Evolutionary conservation across 2,329 filamentous ascomycete species (phyloP).

Genomic region (Xylaria sp.): DNA sequence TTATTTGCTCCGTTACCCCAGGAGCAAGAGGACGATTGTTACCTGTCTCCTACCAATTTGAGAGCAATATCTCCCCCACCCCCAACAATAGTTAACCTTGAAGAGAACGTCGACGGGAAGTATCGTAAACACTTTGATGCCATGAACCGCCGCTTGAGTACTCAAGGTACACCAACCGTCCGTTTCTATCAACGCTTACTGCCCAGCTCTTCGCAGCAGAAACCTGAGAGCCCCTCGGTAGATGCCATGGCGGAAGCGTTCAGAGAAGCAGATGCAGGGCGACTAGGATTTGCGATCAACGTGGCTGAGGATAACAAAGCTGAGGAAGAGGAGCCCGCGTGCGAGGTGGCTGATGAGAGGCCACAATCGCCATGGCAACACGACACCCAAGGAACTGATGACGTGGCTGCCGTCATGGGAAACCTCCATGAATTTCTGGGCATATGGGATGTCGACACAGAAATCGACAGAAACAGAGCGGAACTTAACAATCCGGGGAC

Average conservation of each 20-base stretch:
- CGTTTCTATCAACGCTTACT: conserved; percentile 44
- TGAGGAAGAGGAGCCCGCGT: conserved; percentile 16
- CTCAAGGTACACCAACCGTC: neutral
- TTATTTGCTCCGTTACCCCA: conserved; percentile 43
- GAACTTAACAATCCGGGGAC: conserved; percentile 6
- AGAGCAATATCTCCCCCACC: conserved; percentile 53
- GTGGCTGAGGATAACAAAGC: conserved; percentile 11
- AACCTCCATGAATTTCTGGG: conserved; percentile 54
- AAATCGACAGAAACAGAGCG: conserved; percentile 40
- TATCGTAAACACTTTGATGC: conserved; percentile 57
- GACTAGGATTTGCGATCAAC: neutral
- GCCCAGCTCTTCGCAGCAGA: conserved; percentile 51
- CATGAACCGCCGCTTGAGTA: conserved; percentile 45
- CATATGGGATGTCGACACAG: conserved; percentile 47
- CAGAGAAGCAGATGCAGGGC: conserved; percentile 48
- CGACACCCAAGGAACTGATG: conserved; percentile 47
- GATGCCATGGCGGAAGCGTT: conserved; percentile 58
- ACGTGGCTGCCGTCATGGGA: conserved; percentile 53
- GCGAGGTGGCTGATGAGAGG: conserved; percentile 4
- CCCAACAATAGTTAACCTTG: conserved; percentile 41
- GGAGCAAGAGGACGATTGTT: conserved; percentile 36
- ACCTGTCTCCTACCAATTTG: conserved; percentile 17
- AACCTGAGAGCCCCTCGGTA: conserved; percentile 46
- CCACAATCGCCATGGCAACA: conserved; percentile 41
- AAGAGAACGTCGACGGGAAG: conserved; percentile 43